These are phyloP conservation scores for Solanum peruvianum DNA, from an alignment of 257 asterid genomes.

Conservation along the genomic window DNA sequence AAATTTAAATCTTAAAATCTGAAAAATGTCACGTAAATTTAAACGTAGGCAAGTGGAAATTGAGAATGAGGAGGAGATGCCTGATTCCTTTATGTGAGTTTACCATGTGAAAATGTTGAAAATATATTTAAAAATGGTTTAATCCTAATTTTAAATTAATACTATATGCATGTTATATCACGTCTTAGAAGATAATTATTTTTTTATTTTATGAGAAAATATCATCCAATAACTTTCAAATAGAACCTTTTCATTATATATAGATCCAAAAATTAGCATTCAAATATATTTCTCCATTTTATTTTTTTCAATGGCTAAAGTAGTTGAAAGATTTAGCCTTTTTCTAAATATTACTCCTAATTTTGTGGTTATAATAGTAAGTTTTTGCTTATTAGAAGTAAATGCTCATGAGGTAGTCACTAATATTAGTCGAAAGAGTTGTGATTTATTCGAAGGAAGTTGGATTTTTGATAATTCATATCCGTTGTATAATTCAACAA, in stretches of 20 bases:
- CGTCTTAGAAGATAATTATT: background rate
- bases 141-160: background rate
- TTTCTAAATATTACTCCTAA: background rate
- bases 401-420: background rate
- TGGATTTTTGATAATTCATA: conserved; percentile 53
- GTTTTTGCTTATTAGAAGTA: background rate
- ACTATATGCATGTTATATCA: background rate
- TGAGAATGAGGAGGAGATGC: background rate
- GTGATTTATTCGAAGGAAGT: conserved; percentile 44
- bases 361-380: background rate
- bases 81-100: background rate
- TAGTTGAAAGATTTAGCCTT: background rate
- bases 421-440: background rate
- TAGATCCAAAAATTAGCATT: background rate
- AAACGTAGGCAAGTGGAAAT: background rate
- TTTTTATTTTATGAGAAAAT: background rate
- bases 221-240: background rate
- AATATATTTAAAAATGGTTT: background rate
- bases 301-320: background rate
- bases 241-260: background rate
- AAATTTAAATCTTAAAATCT: rapidly evolving
- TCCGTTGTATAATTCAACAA: conserved; percentile 44
- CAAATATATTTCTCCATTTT: background rate
- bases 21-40: background rate
- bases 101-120: background rate